Conservation (phyloP, 441 rosid genomes). For the Populus hybrid region DNA sequence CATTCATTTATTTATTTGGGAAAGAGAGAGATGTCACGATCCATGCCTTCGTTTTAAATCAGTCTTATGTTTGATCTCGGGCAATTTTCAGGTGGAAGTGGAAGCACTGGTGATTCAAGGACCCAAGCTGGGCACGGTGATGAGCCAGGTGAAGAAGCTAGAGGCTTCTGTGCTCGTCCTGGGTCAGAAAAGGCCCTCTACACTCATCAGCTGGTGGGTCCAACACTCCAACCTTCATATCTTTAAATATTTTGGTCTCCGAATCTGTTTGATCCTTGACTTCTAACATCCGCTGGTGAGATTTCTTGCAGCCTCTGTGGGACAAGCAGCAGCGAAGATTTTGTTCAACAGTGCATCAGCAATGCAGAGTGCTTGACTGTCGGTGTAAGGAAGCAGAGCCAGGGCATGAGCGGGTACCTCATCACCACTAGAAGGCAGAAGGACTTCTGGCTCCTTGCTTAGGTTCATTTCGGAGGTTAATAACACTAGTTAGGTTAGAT, state of each 20-base stretch:
- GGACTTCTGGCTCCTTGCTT: slow-evolving; percentile 95
- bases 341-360: slow-evolving; percentile 74
- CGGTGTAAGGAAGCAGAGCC: slow-evolving; percentile 92
- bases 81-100: slow-evolving; percentile 63
- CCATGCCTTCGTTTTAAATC: neutral
- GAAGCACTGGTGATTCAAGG: slow-evolving; percentile 88
- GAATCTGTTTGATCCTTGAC: neutral
- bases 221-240: neutral
- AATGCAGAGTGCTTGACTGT: slow-evolving; percentile 73
- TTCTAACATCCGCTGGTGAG: neutral
- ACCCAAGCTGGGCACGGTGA: slow-evolving; percentile 69
- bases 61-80: neutral
- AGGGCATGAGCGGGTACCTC: slow-evolving; percentile 70
- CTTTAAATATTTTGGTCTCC: slow-evolving; percentile 14
- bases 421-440: slow-evolving; percentile 89
- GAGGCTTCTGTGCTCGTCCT: slow-evolving; percentile 79
- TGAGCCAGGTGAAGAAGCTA: slow-evolving; percentile 90
- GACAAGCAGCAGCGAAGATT: slow-evolving; percentile 53
- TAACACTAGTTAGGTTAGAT: neutral
- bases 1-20: neutral
- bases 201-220: slow-evolving; percentile 59
- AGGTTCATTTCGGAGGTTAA: neutral
- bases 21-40: slow-evolving; percentile 1
- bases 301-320: slow-evolving; percentile 57
- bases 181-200: slow-evolving; percentile 70